Evolutionary conservation across 1,139 yeast genomes (phyloP).

Genomic region (Nakaseomyces uthaithaninus): DNA sequence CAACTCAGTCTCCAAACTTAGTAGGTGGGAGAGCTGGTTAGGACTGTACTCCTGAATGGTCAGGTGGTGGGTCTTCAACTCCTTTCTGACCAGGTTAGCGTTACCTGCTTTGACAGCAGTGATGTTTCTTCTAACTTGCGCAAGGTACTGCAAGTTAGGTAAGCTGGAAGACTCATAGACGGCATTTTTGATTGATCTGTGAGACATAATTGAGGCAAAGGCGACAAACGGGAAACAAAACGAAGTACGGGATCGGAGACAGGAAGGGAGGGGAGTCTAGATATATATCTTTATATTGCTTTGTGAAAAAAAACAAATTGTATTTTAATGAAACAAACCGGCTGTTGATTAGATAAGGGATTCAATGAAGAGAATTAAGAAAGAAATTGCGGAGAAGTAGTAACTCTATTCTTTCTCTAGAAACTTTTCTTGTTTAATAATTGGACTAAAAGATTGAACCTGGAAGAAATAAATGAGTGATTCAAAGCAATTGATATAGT

Average conservation of each 20-base stretch:
- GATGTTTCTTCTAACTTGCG: constrained; percentile 16
- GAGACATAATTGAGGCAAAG: constrained; percentile 1
- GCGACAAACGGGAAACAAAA: too few species aligned
- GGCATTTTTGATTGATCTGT: constrained; percentile 5
- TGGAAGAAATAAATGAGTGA: too few species aligned
- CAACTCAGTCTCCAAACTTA: constrained; percentile 5
- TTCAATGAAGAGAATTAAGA: too few species aligned
- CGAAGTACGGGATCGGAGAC: neutral
- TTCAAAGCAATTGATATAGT: too few species aligned
- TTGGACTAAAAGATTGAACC: too few species aligned
- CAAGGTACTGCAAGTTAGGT: constrained; percentile 15
- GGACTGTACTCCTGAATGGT: constrained; percentile 17
- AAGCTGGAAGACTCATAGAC: constrained; percentile 3
- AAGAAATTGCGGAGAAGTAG: too few species aligned
- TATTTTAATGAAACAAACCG: too few species aligned
- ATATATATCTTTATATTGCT: too few species aligned
- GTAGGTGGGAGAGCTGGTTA: constrained; percentile 14
- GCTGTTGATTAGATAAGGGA: too few species aligned
- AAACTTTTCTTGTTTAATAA: too few species aligned
- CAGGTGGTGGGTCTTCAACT: constrained; percentile 14
- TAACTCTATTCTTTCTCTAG: too few species aligned
- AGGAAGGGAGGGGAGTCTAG: neutral
- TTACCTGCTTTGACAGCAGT: constrained; percentile 15
- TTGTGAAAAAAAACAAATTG: too few species aligned
- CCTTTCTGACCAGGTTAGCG: constrained; percentile 14